Evolutionary conservation across 2,329 filamentous ascomycete genomes (phyloP), one percentile per base, ranked within the genome.

Genomic region (Phaeophleospora eucalypticola): DNA sequence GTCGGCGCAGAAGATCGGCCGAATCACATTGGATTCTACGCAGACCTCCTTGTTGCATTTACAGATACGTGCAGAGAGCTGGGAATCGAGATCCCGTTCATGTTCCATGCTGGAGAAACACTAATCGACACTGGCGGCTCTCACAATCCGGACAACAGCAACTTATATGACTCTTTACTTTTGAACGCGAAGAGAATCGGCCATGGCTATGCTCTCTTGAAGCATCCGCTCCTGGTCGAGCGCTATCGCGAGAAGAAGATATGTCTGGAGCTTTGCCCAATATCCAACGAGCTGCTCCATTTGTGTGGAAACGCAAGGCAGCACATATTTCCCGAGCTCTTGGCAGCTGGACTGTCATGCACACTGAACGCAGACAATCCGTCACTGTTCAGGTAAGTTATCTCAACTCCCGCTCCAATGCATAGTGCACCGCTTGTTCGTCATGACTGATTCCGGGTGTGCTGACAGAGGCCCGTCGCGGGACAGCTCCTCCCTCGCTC

Each of bases 101-200:
- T 89, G 33, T 86, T 89, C 59, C 85, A 89, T 66, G 87, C 85
- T 53, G 86, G 85, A 18, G 86, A 89, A 68, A 87, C 85, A 1
- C 71, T 87, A 3, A 60, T 74, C 1, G 81, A 87, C 21, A 75
- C 78, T 7, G 84, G 83, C 32, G 76, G 75, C 18, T 77, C 81
- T 4, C 75, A 76, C 1, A 82, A 88, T 53, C 68, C 71, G 0
- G 49, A 54, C 9, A 72, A 74, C 15, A 81, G 77, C 15, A 89
- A 89, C 60, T 69, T 89, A 0, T 73, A 83, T 41, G 84, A 87
- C 52, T 83, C 85, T 3, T 73, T 87, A 2, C 66, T 84, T 1
- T 72, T 89, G 2, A 73, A 78, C 12, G 74, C 83, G 2, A 84
- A 81, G 66, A 81, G 86, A 12, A 85, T 89, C 41, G 86, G 85